Evolutionary conservation across 495 filamentous ascomycete species (phyloP).

Genomic region (Trichocladium antarcticum): DNA sequence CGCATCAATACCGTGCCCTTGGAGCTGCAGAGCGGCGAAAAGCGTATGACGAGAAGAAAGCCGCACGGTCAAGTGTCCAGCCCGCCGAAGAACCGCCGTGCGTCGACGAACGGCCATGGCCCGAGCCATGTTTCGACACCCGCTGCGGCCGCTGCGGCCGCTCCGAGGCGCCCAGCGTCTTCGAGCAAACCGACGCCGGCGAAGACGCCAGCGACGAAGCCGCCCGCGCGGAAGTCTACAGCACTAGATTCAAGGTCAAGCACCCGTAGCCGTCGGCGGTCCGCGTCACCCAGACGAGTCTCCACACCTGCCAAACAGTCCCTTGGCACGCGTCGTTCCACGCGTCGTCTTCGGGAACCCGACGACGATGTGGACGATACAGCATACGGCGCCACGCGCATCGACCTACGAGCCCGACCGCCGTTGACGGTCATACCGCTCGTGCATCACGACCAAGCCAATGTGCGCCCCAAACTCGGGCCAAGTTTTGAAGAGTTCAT

Average conservation of each 20-base stretch:
- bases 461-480: slow-evolving; percentile 35
- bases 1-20: slow-evolving; percentile 65
- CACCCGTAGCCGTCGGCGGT: slow-evolving; percentile 24
- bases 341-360: slow-evolving; percentile 19
- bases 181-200: slow-evolving; percentile 13
- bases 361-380: slow-evolving; percentile 21
- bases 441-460: slow-evolving; percentile 44
- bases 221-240: slow-evolving; percentile 10
- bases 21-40: slow-evolving; percentile 56
- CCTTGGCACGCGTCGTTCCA: slow-evolving; percentile 30
- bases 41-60: slow-evolving; percentile 41
- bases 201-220: slow-evolving; percentile 13
- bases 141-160: background rate
- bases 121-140: slow-evolving; percentile 8
- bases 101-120: slow-evolving; percentile 13
- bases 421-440: slow-evolving; percentile 36
- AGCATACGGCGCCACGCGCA: slow-evolving; percentile 27
- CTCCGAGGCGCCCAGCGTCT: slow-evolving; percentile 10
- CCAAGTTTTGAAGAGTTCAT: slow-evolving; percentile 45
- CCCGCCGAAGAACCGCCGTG: slow-evolving; percentile 13
- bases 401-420: slow-evolving; percentile 33
- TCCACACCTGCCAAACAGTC: slow-evolving; percentile 28
- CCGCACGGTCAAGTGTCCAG: slow-evolving; percentile 24
- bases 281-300: slow-evolving; percentile 24
- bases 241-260: slow-evolving; percentile 19